Percentiles rank a stretch among this genome's conserved stretches.
Evolutionary conservation across 2,329 filamentous ascomycete species (phyloP).

Genomic region (Elsinoe ampelina): DNA sequence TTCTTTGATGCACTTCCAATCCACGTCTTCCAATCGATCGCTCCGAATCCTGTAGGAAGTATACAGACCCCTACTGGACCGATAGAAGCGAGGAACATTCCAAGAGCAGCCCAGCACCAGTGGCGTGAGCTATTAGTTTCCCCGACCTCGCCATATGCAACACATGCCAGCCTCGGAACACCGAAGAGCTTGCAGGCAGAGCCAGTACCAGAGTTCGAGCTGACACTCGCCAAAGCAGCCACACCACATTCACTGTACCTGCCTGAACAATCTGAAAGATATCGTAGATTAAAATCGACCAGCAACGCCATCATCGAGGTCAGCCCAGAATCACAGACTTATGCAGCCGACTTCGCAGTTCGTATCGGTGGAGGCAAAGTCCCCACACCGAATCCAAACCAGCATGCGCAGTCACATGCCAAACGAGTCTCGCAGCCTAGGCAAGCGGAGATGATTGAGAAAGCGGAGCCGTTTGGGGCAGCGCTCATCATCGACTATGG

Average conservation of each 20-base stretch:
- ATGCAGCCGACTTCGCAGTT: slow-evolving; percentile 69
- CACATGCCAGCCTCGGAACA: slow-evolving; percentile 46
- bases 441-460: slow-evolving; percentile 33
- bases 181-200: slow-evolving; percentile 32
- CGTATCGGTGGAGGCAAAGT: slow-evolving; percentile 61
- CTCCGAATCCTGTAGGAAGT: slow-evolving; percentile 27
- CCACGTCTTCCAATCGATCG: slow-evolving; percentile 78
- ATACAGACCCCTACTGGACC: slow-evolving; percentile 41
- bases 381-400: slow-evolving; percentile 22
- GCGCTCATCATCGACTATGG: slow-evolving; percentile 97
- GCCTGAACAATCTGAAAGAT: slow-evolving; percentile 71
- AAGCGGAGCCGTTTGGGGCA: slow-evolving; percentile 62
- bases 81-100: slow-evolving; percentile 31
- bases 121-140: slow-evolving; percentile 80
- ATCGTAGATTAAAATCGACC: slow-evolving; percentile 60
- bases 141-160: slow-evolving; percentile 43
- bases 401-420: slow-evolving; percentile 8
- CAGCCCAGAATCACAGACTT: slow-evolving; percentile 75
- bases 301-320: slow-evolving; percentile 73
- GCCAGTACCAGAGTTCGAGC: slow-evolving; percentile 67
- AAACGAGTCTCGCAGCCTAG: slow-evolving; percentile 20
- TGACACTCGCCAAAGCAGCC: slow-evolving; percentile 63
- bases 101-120: slow-evolving; percentile 42
- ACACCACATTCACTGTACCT: slow-evolving; percentile 81
- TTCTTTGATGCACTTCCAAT: slow-evolving; percentile 98